Conservation (phyloP, 352 stramenopile genomes). For the Globisporangium carolinianum region DNA sequence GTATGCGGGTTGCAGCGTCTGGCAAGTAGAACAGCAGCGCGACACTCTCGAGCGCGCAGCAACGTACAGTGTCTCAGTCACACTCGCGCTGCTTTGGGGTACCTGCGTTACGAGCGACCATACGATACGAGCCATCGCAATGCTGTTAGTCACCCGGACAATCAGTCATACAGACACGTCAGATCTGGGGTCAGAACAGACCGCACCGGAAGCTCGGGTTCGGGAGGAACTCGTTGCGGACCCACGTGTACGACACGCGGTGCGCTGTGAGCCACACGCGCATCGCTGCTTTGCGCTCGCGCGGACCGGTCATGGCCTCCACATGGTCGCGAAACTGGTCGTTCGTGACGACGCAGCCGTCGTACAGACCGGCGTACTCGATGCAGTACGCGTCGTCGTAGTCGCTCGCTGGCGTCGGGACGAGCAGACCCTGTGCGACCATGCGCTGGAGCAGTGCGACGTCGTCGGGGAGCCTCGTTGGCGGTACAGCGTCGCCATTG, state of each 20-base stretch:
- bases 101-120: not conserved
- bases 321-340: conserved; percentile 85
- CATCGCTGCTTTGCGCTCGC: conserved; percentile 53
- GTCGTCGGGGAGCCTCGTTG: conserved; percentile 68
- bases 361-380: conserved; percentile 70
- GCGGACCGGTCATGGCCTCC: conserved; percentile 49
- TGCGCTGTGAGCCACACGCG: conserved; percentile 60
- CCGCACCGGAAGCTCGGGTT: conserved; percentile 78
- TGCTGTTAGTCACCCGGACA: not conserved
- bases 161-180: not conserved
- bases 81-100: conserved; percentile 3
- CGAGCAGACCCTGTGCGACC: conserved; percentile 60
- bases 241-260: conserved; percentile 85
- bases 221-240: conserved; percentile 81
- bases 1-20: too few relatives aligned
- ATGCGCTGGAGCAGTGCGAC: conserved; percentile 57
- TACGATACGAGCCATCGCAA: not conserved
- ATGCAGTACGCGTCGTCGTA: conserved; percentile 91
- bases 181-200: not conserved
- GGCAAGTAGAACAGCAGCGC: not conserved
- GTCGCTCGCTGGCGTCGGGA: conserved; percentile 79
- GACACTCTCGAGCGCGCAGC: not conserved
- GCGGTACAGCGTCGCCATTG: conserved; percentile 22
- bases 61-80: not conserved
- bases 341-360: conserved; percentile 83